phyloP scores from a whole-genome alignment of 148 eudicot genomes.

The Vaccinium macrocarpon region DNA sequence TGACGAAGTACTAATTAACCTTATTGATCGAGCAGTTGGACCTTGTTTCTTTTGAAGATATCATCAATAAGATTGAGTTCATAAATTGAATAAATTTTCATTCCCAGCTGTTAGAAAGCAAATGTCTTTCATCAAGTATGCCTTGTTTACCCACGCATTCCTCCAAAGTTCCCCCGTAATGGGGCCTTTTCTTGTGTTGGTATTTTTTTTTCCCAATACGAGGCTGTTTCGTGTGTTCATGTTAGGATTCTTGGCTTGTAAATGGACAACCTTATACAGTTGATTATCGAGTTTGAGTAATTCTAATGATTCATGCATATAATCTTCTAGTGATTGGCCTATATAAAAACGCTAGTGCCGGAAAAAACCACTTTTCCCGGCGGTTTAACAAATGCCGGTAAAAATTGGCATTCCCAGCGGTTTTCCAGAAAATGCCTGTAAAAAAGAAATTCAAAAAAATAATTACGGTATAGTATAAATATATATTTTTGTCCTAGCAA shows the following conservation, averaged over 20 bases:
- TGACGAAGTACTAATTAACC: not conserved
- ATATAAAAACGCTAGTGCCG: too few relatives aligned
- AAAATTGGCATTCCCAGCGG: too few relatives aligned
- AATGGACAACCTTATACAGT: not conserved
- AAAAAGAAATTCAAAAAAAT: too few relatives aligned
- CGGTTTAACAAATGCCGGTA: too few relatives aligned
- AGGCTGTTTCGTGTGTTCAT: not conserved
- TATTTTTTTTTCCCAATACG: not conserved
- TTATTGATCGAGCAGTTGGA: not conserved
- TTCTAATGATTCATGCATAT: too few relatives aligned
- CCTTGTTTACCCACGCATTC: not conserved
- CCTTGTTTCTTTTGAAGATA: not conserved
- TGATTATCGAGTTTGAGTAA: too few relatives aligned
- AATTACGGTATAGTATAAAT: too few relatives aligned
- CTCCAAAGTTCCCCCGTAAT: not conserved
- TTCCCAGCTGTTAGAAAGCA: not conserved
- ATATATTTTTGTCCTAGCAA: too few relatives aligned
- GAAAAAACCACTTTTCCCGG: too few relatives aligned
- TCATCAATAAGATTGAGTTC: too few relatives aligned
- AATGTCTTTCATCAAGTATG: not conserved
- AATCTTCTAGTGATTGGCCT: too few relatives aligned
- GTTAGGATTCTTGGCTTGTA: not conserved
- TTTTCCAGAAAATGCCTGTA: too few relatives aligned
- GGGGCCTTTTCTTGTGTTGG: not conserved
- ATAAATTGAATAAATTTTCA: not conserved